phyloP scores from a whole-genome alignment of 2,329 filamentous ascomycete species.

The Neoascochyta sp. region DNA sequence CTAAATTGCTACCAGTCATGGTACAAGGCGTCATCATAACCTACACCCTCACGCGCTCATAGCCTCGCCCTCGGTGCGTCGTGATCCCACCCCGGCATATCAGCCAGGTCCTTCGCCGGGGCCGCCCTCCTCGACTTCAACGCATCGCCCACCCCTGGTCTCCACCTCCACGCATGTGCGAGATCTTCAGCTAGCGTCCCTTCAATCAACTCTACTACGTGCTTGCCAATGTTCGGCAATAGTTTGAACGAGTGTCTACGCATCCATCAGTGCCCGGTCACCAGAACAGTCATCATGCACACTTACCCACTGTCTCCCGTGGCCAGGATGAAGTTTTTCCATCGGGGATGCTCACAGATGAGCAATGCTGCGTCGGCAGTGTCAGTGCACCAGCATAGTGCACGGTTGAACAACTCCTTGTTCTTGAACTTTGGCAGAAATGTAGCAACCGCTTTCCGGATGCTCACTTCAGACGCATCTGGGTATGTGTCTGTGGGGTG shows the following conservation, averaged over 20 bases:
- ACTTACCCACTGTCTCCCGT: constrained; percentile 48
- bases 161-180: constrained; percentile 45
- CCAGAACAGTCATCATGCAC: background rate
- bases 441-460: constrained; percentile 32
- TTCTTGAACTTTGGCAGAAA: constrained; percentile 45
- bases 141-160: constrained; percentile 44
- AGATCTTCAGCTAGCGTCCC: constrained; percentile 40
- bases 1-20: too few species aligned
- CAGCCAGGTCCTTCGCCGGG: constrained; percentile 44
- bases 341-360: constrained; percentile 52
- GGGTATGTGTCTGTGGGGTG: constrained; percentile 46
- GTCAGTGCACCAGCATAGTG: constrained; percentile 58
- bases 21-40: too few species aligned
- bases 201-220: constrained; percentile 47
- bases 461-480: constrained; percentile 42
- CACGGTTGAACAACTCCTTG: constrained; percentile 44
- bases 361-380: constrained; percentile 61
- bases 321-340: constrained; percentile 48
- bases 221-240: constrained; percentile 47
- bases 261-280: constrained; percentile 2
- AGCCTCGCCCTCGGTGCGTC: constrained; percentile 11
- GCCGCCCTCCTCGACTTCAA: constrained; percentile 42
- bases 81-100: constrained; percentile 46
- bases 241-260: constrained; percentile 47
- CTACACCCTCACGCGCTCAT: too few species aligned